phyloP scores from a whole-genome alignment of 768 basidiomycete species.

The Mycena olivaceomarginata region DNA sequence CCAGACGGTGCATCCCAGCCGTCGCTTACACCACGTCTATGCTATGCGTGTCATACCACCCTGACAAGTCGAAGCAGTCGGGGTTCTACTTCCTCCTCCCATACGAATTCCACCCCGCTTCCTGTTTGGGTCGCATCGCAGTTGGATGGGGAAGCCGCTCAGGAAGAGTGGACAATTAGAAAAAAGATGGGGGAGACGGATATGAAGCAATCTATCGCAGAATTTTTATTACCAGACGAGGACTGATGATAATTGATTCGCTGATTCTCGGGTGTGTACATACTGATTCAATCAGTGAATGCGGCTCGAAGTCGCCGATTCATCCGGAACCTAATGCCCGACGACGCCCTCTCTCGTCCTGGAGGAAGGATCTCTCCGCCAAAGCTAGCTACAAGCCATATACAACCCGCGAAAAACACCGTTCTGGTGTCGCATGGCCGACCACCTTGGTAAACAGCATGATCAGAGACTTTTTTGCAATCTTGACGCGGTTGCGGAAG shows the following conservation, averaged over 20 bases:
- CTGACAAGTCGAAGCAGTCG: conserved; percentile 71
- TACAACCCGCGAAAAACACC: conserved; percentile 80
- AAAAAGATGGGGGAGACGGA: conserved; percentile 55
- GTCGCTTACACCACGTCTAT: conserved; percentile 61
- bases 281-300: too few relatives aligned
- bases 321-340: conserved; percentile 3
- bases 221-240: conserved; percentile 54
- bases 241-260: not conserved
- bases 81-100: conserved; percentile 45
- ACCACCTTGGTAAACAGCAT: conserved; percentile 80
- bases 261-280: too few relatives aligned
- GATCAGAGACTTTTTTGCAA: conserved; percentile 29
- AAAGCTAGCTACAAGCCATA: conserved; percentile 5
- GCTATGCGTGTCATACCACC: conserved; percentile 73
- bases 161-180: conserved; percentile 42
- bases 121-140: conserved; percentile 52
- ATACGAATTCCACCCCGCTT: conserved; percentile 41
- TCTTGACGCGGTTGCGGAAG: conserved; percentile 58
- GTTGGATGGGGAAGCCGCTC: conserved; percentile 1
- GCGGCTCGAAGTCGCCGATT: not conserved
- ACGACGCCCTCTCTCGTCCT: not conserved
- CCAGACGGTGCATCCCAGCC: conserved; percentile 39
- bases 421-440: conserved; percentile 90
- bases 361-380: not conserved
- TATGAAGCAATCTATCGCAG: conserved; percentile 61